phyloP scores from a whole-genome alignment of 495 filamentous ascomycete species.

The Sporormia fimetaria region DNA sequence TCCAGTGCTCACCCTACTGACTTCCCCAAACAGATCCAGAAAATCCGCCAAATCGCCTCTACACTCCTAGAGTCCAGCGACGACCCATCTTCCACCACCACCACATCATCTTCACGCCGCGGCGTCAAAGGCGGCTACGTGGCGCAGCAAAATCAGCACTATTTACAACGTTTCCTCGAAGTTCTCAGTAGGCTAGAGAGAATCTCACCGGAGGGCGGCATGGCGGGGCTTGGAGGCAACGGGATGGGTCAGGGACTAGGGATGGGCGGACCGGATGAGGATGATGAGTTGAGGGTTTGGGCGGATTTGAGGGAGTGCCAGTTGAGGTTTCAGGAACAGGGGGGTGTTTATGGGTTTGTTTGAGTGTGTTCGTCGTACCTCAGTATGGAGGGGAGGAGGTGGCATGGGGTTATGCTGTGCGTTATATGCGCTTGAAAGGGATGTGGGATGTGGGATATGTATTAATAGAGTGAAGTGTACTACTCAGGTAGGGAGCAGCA shows the following conservation, averaged over 20 bases:
- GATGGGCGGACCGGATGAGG: constrained; percentile 53
- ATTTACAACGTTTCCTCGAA: constrained; percentile 55
- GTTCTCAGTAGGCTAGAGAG: constrained; percentile 61
- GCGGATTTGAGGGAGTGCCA: constrained; percentile 63
- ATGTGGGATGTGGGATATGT: no score
- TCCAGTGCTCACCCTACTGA: constrained; percentile 41
- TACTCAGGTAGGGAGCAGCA: no score
- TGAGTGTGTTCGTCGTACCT: no score
- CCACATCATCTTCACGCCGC: no score
- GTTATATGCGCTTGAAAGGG: no score
- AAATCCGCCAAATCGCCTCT: constrained; percentile 62
- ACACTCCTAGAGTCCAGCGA: constrained; percentile 56
- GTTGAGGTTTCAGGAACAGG: constrained; percentile 53
- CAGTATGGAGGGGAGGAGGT: neutral
- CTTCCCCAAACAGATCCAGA: constrained; percentile 26
- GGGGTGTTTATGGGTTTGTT: constrained; percentile 33
- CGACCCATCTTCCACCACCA: no score
- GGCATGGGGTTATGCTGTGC: no score
- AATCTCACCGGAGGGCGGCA: constrained; percentile 30
- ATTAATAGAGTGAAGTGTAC: no score
- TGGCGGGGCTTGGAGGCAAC: constrained; percentile 16
- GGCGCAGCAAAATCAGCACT: constrained; percentile 49
- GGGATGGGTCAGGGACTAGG: constrained; percentile 16
- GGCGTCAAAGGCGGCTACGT: no score
- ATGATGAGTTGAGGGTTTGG: constrained; percentile 62